Base-by-base conservation (phyloP, 192 early-diverging fungal species). In the Linnemannia hyalina region DNA sequence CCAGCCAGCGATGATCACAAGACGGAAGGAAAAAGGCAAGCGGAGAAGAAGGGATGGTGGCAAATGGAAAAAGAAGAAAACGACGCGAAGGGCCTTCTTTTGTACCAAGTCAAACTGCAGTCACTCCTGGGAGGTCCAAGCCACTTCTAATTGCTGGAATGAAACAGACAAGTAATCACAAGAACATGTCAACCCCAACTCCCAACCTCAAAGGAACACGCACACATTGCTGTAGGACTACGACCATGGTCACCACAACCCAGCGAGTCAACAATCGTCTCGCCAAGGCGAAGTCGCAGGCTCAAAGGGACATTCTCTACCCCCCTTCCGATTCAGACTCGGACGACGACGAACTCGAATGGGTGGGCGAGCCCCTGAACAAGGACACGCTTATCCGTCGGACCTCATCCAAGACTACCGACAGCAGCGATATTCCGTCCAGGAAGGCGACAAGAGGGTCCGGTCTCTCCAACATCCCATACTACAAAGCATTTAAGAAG, bases 381-480 rank as follows among this genome's bases (percentile, higher is more conserved):
- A 86, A 81, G 40, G 79, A 86, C 13, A 70, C 75, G 0, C 72
- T 86, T 38, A 38, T 81, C 5, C 74, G 42, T 1, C 80, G 71
- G 36, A 40, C 54, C 32, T 41, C 65, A 18, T 9, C 46, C 57
- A 47, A 65, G 54, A 68, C 16, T 41, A 42, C 40, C 20, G 8
- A 15, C 20, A 15, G 16, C 71, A 5, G 44, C 26, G 29, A 16
- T 13, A 69, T 75, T 6, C 68, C 81, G 15, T 36, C 84, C 44
- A 85, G 92, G 74, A 91, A 92, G 52, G 90, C 90, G 5, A 93
- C 93, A 20, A 91, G 93, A 32, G 89, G 88, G 46, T 92, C 90
- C 70, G 91, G 91, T 3, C 84, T 92, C 65, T 90, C 92, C 3
- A 93, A 93, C 83, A 91, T 89, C 8, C 90, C 92, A 13, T 90